These are phyloP conservation scores for Phytophthora sp. DNA, from an alignment of 352 stramenopile genomes.

Conservation along the genomic window DNA sequence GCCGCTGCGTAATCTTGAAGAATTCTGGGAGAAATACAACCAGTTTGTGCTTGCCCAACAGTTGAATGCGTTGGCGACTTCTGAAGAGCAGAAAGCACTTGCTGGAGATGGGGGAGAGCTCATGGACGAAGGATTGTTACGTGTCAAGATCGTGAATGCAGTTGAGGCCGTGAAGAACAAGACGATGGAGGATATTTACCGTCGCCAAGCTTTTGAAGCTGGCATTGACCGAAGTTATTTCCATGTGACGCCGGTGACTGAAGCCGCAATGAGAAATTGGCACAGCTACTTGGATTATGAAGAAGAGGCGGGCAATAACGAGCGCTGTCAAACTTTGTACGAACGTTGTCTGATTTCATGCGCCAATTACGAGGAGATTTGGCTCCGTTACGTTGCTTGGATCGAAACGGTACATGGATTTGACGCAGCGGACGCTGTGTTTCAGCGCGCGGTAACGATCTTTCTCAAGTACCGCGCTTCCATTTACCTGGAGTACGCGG, in stretches of 20 bases:
- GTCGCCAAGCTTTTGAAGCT: conserved; percentile 75
- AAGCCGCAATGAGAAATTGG: conserved; percentile 79
- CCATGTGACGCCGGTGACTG: conserved; percentile 75
- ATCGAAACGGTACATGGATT: conserved; percentile 61
- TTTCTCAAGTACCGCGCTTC: conserved; percentile 78
- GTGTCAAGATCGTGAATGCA: conserved; percentile 84
- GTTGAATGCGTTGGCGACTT: conserved; percentile 61
- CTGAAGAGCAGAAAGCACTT: conserved; percentile 67
- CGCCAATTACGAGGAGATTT: conserved; percentile 86
- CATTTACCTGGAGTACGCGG: conserved; percentile 78
- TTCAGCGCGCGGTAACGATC: conserved; percentile 61
- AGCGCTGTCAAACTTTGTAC: conserved; percentile 71
- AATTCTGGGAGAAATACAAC: conserved; percentile 90
- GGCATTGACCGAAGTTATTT: conserved; percentile 84
- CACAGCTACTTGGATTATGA: conserved; percentile 83
- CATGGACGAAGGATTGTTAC: conserved; percentile 82
- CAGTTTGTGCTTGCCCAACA: conserved; percentile 83
- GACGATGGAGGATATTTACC: conserved; percentile 64
- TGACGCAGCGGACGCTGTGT: conserved; percentile 67
- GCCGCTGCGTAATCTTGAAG: conserved; percentile 76
- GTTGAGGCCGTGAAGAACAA: conserved; percentile 78
- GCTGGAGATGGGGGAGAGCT: conserved; percentile 55
- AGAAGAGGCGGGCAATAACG: conserved; percentile 55
- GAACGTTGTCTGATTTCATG: conserved; percentile 84
- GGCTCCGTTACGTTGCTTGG: conserved; percentile 75